phyloP scores from a whole-genome alignment of 2,329 filamentous ascomycete genomes.

The Stagonosporopsis tanaceti region DNA sequence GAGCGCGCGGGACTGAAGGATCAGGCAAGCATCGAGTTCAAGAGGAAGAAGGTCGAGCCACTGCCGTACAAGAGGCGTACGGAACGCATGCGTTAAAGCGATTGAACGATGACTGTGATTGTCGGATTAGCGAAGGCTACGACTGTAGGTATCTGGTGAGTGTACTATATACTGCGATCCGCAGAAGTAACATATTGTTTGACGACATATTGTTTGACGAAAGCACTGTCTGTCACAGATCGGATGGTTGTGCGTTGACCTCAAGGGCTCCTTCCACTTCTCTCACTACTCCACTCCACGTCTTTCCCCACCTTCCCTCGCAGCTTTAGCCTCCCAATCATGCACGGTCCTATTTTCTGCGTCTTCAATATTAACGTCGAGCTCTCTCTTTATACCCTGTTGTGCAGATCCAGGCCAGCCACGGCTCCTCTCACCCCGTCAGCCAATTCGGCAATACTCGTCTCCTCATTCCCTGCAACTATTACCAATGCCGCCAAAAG shows the following conservation, averaged over 20 bases:
- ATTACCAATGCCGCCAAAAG: slow-evolving; percentile 7
- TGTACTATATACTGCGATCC: slow-evolving; percentile 30
- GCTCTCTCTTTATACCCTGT: too few species aligned
- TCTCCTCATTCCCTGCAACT: background rate
- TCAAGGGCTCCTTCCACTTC: slow-evolving; percentile 12
- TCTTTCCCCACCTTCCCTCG: slow-evolving; percentile 6
- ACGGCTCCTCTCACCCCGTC: background rate
- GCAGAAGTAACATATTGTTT: slow-evolving; percentile 18
- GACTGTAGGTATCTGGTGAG: slow-evolving; percentile 26
- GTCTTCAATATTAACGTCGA: background rate
- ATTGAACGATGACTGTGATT: background rate
- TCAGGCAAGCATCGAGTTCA: slow-evolving; percentile 79
- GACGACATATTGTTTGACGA: slow-evolving; percentile 9
- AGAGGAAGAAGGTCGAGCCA: slow-evolving; percentile 76
- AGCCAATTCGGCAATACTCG: background rate
- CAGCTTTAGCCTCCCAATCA: background rate
- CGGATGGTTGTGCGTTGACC: slow-evolving; percentile 2
- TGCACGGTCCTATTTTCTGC: background rate
- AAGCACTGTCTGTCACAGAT: background rate
- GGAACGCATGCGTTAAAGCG: slow-evolving; percentile 54
- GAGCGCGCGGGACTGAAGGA: slow-evolving; percentile 76
- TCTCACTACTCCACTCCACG: background rate
- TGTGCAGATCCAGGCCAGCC: background rate
- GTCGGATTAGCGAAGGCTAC: slow-evolving; percentile 12
- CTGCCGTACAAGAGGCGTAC: slow-evolving; percentile 69